Evolutionary conservation across 148 eudicot genomes (phyloP), one percentile per base, ranked within the genome.

Genomic region (Nyssa sinensis): DNA sequence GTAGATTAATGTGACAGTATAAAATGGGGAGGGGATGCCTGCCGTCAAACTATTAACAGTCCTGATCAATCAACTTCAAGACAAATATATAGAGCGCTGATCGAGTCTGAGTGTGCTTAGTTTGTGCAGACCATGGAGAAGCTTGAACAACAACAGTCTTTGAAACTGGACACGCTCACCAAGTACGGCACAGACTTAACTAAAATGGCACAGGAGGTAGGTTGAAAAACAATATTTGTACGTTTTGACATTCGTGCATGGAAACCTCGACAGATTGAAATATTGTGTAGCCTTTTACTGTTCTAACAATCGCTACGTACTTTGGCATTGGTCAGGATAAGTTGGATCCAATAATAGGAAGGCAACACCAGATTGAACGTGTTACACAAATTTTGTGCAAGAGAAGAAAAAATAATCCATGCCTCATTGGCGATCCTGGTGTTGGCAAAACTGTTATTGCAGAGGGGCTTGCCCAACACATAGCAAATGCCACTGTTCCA

Each of bases 341-440:
- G 57, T 24, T 75, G 44, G 79, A 80, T 49, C 72, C 82, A 28
- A 55, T 70, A 30, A 34, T 60, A 27, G 67, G 72, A 55, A 70
- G 74, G 68, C 61, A 80, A 67, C 4, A 60, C 21, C 68, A 72
- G 39, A 67, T 81, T 8, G 77, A 81, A 37, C 63, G 35, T 16
- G 77, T 72, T 0, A 72, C 62, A 16, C 83, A 67, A 57, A 72
- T 80, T 47, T 32, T 80, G 34, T 67, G 80, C 63, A 73, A 73
- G 77, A 65, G 69, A 62, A 49, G 69, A 27, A 78, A 67, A 64
- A 78, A 78, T 60, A 74, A 76, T 32, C 72, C 77, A 0, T 75
- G 79, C 53, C 75, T 80, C 3, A 12, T 80, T 23, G 82, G 79
- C 14, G 77, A 58, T 31, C 82, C 79, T n/a, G 82, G 79, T 25